Percentiles rank a stretch among this genome's conserved stretches.
These are phyloP conservation scores for Tricholoma saponaceum DNA, from an alignment of 768 basidiomycete species.

Conservation along the genomic window DNA sequence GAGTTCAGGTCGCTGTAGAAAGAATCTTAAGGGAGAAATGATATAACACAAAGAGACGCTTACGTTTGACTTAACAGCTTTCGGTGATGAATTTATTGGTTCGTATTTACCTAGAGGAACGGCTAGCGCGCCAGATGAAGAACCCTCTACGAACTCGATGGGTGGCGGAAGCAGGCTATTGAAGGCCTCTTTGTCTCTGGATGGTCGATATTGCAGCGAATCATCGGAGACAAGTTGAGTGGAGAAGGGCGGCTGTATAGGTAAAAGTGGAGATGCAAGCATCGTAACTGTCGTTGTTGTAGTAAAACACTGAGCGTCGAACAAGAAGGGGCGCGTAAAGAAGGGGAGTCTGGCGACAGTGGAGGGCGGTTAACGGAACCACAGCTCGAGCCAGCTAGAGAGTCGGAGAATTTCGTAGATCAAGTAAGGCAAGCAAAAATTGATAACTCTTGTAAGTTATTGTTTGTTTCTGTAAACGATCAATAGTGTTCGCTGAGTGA, in stretches of 20 bases:
- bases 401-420: neutral
- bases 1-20: constrained; percentile 14
- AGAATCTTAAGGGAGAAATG: neutral
- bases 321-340: neutral
- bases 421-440: neutral
- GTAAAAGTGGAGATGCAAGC: constrained; percentile 65
- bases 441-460: neutral
- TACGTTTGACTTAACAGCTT: constrained; percentile 46
- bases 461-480: neutral
- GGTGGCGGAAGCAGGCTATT: constrained; percentile 77
- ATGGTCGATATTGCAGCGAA: constrained; percentile 54
- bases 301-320: constrained; percentile 3
- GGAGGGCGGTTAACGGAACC: neutral
- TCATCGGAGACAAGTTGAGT: constrained; percentile 47
- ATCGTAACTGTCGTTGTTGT: constrained; percentile 33
- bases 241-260: constrained; percentile 44
- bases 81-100: constrained; percentile 71
- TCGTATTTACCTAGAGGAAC: constrained; percentile 75
- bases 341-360: neutral
- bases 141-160: constrained; percentile 81
- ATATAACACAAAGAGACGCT: constrained; percentile 7
- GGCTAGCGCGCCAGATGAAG: constrained; percentile 70
- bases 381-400: neutral
- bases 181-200: constrained; percentile 70
- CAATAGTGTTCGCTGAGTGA: neutral